Conservation (phyloP, 371 early-diverging fungal species). For the Zopfochytrium polystomum region DNA sequence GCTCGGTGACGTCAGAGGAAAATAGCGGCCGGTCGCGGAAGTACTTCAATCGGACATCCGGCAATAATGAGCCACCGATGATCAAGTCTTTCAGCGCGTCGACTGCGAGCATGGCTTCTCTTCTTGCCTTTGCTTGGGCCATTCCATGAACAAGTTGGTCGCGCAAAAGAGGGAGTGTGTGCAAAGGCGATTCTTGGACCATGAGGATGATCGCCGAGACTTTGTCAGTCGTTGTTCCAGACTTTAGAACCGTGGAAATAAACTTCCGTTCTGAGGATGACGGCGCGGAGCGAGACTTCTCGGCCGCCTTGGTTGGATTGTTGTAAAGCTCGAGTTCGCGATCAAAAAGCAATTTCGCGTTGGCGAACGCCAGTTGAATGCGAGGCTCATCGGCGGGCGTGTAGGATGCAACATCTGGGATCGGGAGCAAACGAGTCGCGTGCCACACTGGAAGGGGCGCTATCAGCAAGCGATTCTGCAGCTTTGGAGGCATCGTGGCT, state of each 20-base stretch:
- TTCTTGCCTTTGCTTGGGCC: slow-evolving; percentile 83
- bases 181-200: slow-evolving; percentile 88
- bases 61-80: slow-evolving; percentile 58
- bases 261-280: slow-evolving; percentile 88
- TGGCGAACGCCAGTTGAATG: too few relatives aligned
- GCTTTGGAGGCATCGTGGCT: too few relatives aligned
- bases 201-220: slow-evolving; percentile 89
- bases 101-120: slow-evolving; percentile 81
- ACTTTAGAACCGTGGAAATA: slow-evolving; percentile 77
- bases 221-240: slow-evolving; percentile 90
- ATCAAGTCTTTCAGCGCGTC: slow-evolving; percentile 89
- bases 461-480: background rate
- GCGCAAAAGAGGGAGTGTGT: slow-evolving; percentile 66
- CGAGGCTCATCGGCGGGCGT: too few relatives aligned
- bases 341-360: too few relatives aligned
- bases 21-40: slow-evolving; percentile 79
- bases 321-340: too few relatives aligned
- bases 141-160: slow-evolving; percentile 75
- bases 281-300: too few relatives aligned
- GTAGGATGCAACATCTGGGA: too few relatives aligned
- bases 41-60: slow-evolving; percentile 71
- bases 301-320: too few relatives aligned
- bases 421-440: too few relatives aligned
- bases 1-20: slow-evolving; percentile 54
- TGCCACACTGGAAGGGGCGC: too few relatives aligned